A percentile compares a stretch with the other conserved stretches of the same genome.
Evolutionary conservation across 306 rosid species (phyloP).

Genomic region (Vicia faba): DNA sequence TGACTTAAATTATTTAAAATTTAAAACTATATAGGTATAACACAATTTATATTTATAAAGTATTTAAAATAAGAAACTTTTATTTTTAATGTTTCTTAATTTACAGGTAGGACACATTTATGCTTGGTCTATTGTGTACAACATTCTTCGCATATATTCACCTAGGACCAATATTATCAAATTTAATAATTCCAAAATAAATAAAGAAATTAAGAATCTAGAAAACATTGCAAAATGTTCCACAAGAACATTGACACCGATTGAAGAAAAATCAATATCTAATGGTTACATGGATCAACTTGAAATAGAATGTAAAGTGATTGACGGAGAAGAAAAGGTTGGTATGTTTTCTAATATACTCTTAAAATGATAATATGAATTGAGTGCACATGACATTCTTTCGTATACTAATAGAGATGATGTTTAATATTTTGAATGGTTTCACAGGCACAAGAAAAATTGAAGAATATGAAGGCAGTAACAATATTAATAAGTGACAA

Average conservation of each 20-base stretch:
- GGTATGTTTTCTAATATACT: background rate
- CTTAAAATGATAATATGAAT: background rate
- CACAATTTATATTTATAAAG: background rate
- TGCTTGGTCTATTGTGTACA: conserved; percentile 47
- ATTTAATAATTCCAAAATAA: conserved; percentile 17
- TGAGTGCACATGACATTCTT: background rate
- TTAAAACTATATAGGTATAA: background rate
- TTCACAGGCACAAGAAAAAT: conserved; percentile 35
- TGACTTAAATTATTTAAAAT: background rate
- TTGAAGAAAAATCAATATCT: conserved; percentile 8
- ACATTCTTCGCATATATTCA: conserved; percentile 41
- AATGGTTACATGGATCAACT: conserved; percentile 21
- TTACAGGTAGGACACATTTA: conserved; percentile 42
- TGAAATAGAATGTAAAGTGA: conserved; percentile 29
- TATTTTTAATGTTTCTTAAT: conserved; percentile 6
- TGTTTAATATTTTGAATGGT: conserved; percentile 9
- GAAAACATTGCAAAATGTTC: conserved; percentile 26
- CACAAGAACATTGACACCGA: background rate
- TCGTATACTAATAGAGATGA: background rate
- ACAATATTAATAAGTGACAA: conserved; percentile 16
- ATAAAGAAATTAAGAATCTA: conserved; percentile 21
- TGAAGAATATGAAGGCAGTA: conserved; percentile 22
- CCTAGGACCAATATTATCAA: conserved; percentile 8
- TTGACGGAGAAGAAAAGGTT: conserved; percentile 40
- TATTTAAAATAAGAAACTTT: background rate